Evolutionary conservation across 2,329 filamentous ascomycete genomes (phyloP).

Genomic region (Pyrenophora seminiperda): DNA sequence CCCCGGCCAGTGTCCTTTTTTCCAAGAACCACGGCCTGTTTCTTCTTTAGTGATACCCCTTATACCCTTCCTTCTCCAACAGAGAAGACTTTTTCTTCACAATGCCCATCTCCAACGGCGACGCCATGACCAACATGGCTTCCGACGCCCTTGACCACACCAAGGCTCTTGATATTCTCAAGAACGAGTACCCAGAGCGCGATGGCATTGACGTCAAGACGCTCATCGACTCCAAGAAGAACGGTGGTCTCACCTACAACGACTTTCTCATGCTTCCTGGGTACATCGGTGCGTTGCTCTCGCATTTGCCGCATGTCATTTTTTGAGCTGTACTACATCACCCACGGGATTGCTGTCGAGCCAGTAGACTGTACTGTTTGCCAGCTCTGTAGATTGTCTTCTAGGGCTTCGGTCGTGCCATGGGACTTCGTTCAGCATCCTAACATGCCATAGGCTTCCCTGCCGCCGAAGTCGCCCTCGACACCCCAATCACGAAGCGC

Average conservation of each 20-base stretch:
- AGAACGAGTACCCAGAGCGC: constrained; percentile 72
- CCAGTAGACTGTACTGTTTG: too few species aligned
- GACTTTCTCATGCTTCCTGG: constrained; percentile 96
- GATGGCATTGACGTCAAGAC: constrained; percentile 89
- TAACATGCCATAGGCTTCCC: constrained; percentile 69
- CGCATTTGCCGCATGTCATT: constrained; percentile 5
- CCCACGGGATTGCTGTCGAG: too few species aligned
- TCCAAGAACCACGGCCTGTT: constrained; percentile 42
- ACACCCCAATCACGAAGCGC: constrained; percentile 91
- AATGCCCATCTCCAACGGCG: constrained; percentile 76
- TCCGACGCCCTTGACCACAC: constrained; percentile 71
- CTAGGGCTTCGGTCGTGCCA: neutral
- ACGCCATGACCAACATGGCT: constrained; percentile 57
- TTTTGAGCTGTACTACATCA: neutral
- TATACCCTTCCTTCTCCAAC: constrained; percentile 33
- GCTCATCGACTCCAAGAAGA: constrained; percentile 87
- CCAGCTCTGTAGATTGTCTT: neutral
- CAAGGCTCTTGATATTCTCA: constrained; percentile 78
- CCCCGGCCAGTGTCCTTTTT: constrained; percentile 58
- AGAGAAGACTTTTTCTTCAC: constrained; percentile 46
- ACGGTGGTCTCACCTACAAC: constrained; percentile 96
- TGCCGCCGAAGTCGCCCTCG: constrained; percentile 83
- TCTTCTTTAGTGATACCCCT: constrained; percentile 32
- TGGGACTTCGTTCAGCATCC: neutral
- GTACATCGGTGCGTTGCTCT: constrained; percentile 73